Percentiles rank a stretch among this genome's conserved stretches.
Conservation (phyloP, 148 eudicot genomes). For the Gaultheria prostrata region DNA sequence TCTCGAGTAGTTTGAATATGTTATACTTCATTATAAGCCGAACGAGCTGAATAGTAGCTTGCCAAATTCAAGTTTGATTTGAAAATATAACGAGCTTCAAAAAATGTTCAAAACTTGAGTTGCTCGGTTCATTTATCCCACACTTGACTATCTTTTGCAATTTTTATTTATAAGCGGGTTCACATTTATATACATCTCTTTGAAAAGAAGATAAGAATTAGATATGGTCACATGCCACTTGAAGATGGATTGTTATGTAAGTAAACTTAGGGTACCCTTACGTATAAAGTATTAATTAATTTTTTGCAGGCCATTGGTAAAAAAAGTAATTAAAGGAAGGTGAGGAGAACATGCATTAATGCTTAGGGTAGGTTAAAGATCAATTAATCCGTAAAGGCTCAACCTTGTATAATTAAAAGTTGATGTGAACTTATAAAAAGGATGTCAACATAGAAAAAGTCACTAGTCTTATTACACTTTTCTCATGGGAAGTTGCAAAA, state of each 20-base stretch:
- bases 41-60: no score
- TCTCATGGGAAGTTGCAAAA: background rate
- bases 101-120: no score
- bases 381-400: background rate
- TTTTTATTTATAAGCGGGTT: no score
- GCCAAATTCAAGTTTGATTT: no score
- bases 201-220: background rate
- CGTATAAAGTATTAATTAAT: background rate
- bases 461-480: background rate
- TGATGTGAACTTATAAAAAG: background rate
- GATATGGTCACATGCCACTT: background rate
- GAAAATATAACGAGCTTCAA: no score
- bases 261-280: background rate
- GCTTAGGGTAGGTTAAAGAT: conserved; percentile 3
- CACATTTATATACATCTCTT: no score
- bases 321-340: background rate
- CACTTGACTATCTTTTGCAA: no score
- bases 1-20: no score
- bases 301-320: background rate
- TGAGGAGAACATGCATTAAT: background rate
- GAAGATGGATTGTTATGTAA: background rate
- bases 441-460: background rate
- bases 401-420: background rate
- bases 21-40: no score
- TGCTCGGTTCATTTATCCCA: no score